These are phyloP conservation scores for Pichia sp. DNA, from an alignment of 1,139 yeast genomes.

Conservation along the genomic window DNA sequence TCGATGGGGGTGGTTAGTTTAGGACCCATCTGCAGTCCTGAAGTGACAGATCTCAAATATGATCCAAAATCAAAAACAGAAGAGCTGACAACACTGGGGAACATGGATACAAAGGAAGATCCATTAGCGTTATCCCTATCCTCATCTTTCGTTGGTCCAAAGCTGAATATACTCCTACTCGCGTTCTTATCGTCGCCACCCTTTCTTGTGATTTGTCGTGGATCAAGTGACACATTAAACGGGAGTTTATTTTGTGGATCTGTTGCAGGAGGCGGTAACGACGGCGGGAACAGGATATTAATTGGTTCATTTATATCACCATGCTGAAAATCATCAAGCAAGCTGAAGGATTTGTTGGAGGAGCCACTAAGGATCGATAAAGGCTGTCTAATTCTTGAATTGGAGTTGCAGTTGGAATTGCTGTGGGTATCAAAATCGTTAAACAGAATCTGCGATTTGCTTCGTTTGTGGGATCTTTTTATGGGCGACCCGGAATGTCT, in stretches of 20 bases:
- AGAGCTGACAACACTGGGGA: neutral
- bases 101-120: slow-evolving; percentile 7
- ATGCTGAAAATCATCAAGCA: slow-evolving; percentile 25
- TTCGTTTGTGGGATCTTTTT: neutral
- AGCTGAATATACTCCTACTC: neutral
- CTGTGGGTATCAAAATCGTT: too few relatives aligned
- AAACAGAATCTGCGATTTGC: too few relatives aligned
- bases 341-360: slow-evolving; percentile 7
- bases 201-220: too few relatives aligned
- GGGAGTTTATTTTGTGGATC: neutral
- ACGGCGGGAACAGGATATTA: slow-evolving; percentile 8
- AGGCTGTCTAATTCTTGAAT: too few relatives aligned
- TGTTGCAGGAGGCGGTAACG: neutral
- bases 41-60: slow-evolving; percentile 17
- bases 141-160: slow-evolving; percentile 3
- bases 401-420: too few relatives aligned
- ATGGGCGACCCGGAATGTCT: too few relatives aligned
- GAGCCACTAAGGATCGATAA: slow-evolving; percentile 1
- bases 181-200: too few relatives aligned
- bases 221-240: too few relatives aligned
- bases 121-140: too few relatives aligned
- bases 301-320: slow-evolving; percentile 4
- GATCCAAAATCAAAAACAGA: slow-evolving; percentile 19
- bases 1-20: neutral
- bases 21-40: slow-evolving; percentile 11